Evolutionary conservation across 257 asterid species (phyloP), one percentile per base, ranked within the genome.

Genomic region (Solanum virginianum): DNA sequence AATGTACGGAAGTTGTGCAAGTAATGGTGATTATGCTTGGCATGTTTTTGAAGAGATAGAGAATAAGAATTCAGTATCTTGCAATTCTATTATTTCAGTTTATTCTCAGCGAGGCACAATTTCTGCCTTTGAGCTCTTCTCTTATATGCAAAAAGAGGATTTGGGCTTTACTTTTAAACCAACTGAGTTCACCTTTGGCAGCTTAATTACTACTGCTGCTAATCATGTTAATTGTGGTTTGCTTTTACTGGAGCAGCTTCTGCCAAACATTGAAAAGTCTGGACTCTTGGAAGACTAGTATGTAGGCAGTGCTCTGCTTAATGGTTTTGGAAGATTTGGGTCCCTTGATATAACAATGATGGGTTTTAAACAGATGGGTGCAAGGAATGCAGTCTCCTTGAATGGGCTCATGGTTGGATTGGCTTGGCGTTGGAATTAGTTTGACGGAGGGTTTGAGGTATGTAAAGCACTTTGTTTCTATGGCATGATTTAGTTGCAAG

Each of bases 351-450:
- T 74, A 41, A 97, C 99, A 75, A 90, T 89, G 89, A 85, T 91
- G 87, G 89, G 93, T 85, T 93, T 93, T 81, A 87, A 89, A 87
- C 91, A 83, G 53, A 95, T 95, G 99, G 90, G 91, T 68, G 72
- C 91, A 15, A 91, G 92, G 83, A 96, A 93, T 88, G 97, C 96
- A 29, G 99, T 93, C 39, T 92, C 98, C 26, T 77, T 92, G 71
- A 94, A 96, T 8, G 99, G 99, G 22, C 87, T 96, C 90, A 93
- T 96, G 92, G 97, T 91, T 70, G 98, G 98, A 69, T 86, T 96
- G 85, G 93, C n/a, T n/a, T n/a, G n/a, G n/a, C n/a, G n/a, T n/a
- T n/a, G n/a, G n/a, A n/a, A n/a, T n/a, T n/a, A n/a, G n/a, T n/a
- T n/a, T n/a, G n/a, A n/a, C n/a, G n/a, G n/a, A n/a, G n/a, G n/a